Conservation (phyloP, 2,329 filamentous ascomycete species). For the Colletotrichum graminicola region DNA sequence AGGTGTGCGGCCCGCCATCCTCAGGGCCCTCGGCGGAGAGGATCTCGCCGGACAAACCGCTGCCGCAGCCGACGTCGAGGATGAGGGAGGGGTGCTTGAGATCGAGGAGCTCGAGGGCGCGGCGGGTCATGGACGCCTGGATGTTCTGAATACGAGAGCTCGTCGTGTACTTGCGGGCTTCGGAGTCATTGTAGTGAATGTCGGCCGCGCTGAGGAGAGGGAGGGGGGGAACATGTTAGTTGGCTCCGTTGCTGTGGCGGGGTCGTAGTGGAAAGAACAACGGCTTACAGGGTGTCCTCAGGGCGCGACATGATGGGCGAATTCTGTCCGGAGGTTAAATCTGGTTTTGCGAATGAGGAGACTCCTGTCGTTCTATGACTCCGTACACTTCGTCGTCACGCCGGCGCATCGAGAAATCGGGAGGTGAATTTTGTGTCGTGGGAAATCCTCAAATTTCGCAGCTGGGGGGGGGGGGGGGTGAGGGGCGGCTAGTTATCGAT, state of each 20-base stretch:
- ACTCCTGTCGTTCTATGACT: not conserved
- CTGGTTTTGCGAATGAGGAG: no score
- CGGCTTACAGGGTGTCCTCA: constrained; percentile 86
- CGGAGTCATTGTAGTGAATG: constrained; percentile 95
- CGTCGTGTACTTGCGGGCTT: constrained; percentile 97
- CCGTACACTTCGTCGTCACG: not conserved
- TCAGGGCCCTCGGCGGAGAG: constrained; percentile 77
- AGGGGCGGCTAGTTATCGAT: constrained; percentile 33
- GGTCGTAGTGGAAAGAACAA: constrained; percentile 40
- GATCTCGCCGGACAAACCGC: constrained; percentile 93
- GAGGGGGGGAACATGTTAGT: constrained; percentile 10
- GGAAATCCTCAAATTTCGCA: constrained; percentile 40
- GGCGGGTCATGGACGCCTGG: constrained; percentile 93
- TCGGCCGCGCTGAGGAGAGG: constrained; percentile 79
- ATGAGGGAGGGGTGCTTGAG: constrained; percentile 85
- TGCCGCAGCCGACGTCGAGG: constrained; percentile 96
- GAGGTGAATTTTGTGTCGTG: constrained; percentile 39
- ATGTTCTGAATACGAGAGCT: constrained; percentile 96
- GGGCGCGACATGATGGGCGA: constrained; percentile 86
- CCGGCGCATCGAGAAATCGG: constrained; percentile 32
- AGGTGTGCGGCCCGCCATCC: constrained; percentile 88
- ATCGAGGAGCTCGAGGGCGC: constrained; percentile 91
- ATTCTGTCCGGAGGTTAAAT: not conserved
- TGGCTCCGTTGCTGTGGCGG: constrained; percentile 14
- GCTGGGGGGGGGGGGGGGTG: constrained; percentile 9